Conservation (phyloP, 2,329 filamentous ascomycete genomes). For the Venturia effusa region DNA sequence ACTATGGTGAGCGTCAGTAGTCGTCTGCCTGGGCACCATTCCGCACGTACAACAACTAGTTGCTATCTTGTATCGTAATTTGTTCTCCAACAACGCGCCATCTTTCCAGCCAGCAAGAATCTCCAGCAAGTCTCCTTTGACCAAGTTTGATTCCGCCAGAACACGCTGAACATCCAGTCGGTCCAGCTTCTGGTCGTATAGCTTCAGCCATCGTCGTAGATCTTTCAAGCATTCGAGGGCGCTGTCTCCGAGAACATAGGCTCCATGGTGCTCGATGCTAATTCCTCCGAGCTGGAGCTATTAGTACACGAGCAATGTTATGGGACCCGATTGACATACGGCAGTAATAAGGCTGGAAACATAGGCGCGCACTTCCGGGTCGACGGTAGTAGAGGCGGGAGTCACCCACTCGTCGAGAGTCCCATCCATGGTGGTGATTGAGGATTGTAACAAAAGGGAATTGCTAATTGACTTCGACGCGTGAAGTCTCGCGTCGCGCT, state of each 20-base stretch:
- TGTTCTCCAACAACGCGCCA: constrained; percentile 59
- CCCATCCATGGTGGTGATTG: constrained; percentile 11
- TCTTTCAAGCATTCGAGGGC: constrained; percentile 86
- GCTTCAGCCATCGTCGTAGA: constrained; percentile 86
- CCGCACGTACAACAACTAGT: constrained; percentile 55
- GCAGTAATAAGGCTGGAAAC: constrained; percentile 90
- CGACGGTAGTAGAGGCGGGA: constrained; percentile 40
- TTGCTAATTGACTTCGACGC: background rate
- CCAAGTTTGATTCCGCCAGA: constrained; percentile 82
- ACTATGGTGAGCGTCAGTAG: constrained; percentile 34
- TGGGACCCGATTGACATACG: constrained; percentile 39
- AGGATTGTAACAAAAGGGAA: background rate
- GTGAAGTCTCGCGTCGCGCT: background rate
- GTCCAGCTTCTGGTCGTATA: constrained; percentile 88
- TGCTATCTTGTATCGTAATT: constrained; percentile 66
- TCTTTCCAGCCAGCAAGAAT: constrained; percentile 79
- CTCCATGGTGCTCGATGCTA: constrained; percentile 65
- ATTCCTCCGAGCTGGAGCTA: constrained; percentile 67
- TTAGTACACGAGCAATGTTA: background rate
- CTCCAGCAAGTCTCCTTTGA: constrained; percentile 78
- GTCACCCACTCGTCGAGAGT: constrained; percentile 32
- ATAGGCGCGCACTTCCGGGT: constrained; percentile 86
- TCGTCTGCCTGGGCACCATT: background rate
- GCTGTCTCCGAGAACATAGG: constrained; percentile 86
- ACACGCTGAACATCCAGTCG: constrained; percentile 91